Base-by-base conservation (phyloP, 2,329 filamentous ascomycete genomes). In the Alternaria longipes region DNA sequence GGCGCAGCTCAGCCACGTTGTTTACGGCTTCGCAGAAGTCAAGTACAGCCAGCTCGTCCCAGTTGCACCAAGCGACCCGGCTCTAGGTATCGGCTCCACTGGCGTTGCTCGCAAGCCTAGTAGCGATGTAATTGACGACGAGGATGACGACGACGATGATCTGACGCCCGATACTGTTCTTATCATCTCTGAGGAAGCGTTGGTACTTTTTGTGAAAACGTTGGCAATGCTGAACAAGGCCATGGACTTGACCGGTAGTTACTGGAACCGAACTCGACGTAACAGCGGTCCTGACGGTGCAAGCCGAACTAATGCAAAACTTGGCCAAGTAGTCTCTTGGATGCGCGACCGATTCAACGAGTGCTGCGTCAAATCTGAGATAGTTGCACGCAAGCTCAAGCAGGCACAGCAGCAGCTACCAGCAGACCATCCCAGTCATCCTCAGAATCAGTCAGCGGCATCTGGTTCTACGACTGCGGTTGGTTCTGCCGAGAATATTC, bases 11-110 rank as follows among this genome's bases (percentile, higher is more conserved):
- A 97, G 94, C 74, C 94, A 99, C 77, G 95, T 97, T 46, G 94
- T 99, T 3, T 99, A 94, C 77, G 94, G 94, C 3, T 98, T 99
- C 79, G 95, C 95, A 6, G 94, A 99, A 80, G 94, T 99, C 74
- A 99, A 99, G 80, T 97, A 96, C 80, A 95, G 96, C 79, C 95
- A 99, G 79, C 86, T 99, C n/a, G 88, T 97, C 51, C 95, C 95
- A 3, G 82, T 95, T 45, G 89, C 92, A 1, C 95, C 94, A 1
- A 87, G 86, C 67, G 89, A 92, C 50, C 88, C 91, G 67, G 89
- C 88, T 6, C 84, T 93, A 4, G 89, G 90, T 7, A 81, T 84
- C 44, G 81, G 81, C 51, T 77, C 79, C 53, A 88, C 89, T 14
- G 78, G 86, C n/a, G 81, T 78, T 46, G 71, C 63, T 28, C 63